Percentiles rank a stretch among this genome's conserved stretches.
phyloP scores from a whole-genome alignment of 495 filamentous ascomycete genomes.

The Corynascus novoguineensis region DNA sequence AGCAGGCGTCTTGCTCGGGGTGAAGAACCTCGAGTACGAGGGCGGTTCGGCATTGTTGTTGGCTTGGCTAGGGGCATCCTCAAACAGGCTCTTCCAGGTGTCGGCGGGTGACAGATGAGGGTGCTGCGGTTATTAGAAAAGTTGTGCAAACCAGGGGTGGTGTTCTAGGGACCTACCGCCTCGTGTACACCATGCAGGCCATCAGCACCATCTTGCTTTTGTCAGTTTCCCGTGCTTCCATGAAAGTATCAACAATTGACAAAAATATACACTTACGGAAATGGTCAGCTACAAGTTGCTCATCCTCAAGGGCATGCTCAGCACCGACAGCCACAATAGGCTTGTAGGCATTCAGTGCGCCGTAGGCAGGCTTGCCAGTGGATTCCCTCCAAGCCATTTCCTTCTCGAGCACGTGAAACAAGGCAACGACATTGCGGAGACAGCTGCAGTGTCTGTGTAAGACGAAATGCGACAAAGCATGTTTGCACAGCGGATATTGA shows the following conservation, averaged over 20 bases:
- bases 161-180: slow-evolving; percentile 48
- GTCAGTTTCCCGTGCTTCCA: background rate
- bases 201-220: slow-evolving; percentile 71
- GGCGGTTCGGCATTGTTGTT: slow-evolving; percentile 32
- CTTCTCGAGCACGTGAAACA: slow-evolving; percentile 89
- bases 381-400: slow-evolving; percentile 78
- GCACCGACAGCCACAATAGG: slow-evolving; percentile 85
- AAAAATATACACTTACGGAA: slow-evolving; percentile 57
- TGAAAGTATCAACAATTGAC: background rate
- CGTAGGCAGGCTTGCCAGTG: slow-evolving; percentile 63
- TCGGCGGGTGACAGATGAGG: slow-evolving; percentile 79
- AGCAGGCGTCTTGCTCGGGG: slow-evolving; percentile 61
- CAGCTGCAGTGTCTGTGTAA: slow-evolving; percentile 50
- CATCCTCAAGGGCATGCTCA: slow-evolving; percentile 75
- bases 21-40: slow-evolving; percentile 55
- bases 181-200: slow-evolving; percentile 87
- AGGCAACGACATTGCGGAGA: slow-evolving; percentile 79
- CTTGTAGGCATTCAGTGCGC: slow-evolving; percentile 58
- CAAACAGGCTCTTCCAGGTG: slow-evolving; percentile 80
- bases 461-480: background rate
- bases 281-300: slow-evolving; percentile 77
- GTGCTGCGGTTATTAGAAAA: slow-evolving; percentile 51
- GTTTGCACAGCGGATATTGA: background rate
- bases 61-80: slow-evolving; percentile 41
- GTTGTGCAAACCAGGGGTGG: background rate